Evolutionary conservation across 805 yeast genomes (phyloP).

Genomic region (Candida pseudofarinosa): DNA sequence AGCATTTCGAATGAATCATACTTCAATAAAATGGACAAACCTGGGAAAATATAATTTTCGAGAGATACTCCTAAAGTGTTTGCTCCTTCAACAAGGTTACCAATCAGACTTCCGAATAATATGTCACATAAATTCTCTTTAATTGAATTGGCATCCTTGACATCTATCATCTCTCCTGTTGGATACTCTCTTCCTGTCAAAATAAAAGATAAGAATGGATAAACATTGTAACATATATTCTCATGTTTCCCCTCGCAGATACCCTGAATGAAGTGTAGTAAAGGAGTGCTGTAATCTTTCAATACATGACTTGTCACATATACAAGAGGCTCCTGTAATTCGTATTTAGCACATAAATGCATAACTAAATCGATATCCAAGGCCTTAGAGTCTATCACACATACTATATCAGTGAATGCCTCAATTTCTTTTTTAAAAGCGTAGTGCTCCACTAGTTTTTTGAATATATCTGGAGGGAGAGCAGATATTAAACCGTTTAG

Average conservation of each 20-base stretch:
- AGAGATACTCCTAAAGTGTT: slow-evolving; percentile 16
- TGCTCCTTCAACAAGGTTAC: slow-evolving; percentile 27
- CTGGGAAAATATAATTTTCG: slow-evolving; percentile 61
- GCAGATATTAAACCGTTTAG: slow-evolving; percentile 39
- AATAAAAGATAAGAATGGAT: slow-evolving; percentile 58
- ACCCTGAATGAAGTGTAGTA: slow-evolving; percentile 51
- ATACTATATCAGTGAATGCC: slow-evolving; percentile 61
- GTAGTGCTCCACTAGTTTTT: slow-evolving; percentile 54
- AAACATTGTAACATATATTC: slow-evolving; percentile 13
- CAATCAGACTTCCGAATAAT: slow-evolving; percentile 54
- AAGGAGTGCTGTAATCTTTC: slow-evolving; percentile 68
- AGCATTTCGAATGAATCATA: slow-evolving; percentile 58
- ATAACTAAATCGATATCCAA: slow-evolving; percentile 79
- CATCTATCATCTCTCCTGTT: slow-evolving; percentile 47
- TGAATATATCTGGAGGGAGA: slow-evolving; percentile 63
- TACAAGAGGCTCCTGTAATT: slow-evolving; percentile 57
- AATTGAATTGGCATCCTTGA: slow-evolving; percentile 30
- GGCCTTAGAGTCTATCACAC: slow-evolving; percentile 60
- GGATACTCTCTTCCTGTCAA: slow-evolving; percentile 83
- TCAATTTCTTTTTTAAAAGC: slow-evolving; percentile 39
- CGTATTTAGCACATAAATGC: slow-evolving; percentile 51
- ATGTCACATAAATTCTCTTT: slow-evolving; percentile 52
- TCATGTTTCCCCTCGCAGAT: slow-evolving; percentile 8
- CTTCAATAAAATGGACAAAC: slow-evolving; percentile 53
- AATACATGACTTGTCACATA: slow-evolving; percentile 72